Percentiles rank a stretch among this genome's conserved stretches.
These are phyloP conservation scores for Termitomyces sp. DNA, from an alignment of 768 basidiomycete species.

Conservation along the genomic window DNA sequence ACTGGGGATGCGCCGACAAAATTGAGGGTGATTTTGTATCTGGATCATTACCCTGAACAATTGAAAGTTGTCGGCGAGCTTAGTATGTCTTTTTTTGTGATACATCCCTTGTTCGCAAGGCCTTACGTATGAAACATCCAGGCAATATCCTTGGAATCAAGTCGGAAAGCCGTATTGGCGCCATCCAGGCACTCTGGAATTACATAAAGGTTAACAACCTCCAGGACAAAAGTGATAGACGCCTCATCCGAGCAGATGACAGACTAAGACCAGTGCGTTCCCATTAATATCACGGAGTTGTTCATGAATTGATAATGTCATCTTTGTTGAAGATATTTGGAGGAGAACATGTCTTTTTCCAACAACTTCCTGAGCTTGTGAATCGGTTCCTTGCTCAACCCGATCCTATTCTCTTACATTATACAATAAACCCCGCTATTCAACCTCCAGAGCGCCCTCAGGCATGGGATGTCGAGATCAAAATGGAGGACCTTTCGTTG, in stretches of 20 bases:
- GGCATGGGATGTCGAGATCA: constrained; percentile 87
- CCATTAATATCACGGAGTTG: neutral
- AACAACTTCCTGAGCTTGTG: constrained; percentile 77
- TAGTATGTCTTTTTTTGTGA: constrained; percentile 31
- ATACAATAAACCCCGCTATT: constrained; percentile 57
- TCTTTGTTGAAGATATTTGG: constrained; percentile 53
- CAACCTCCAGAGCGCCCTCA: constrained; percentile 64
- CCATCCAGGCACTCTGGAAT: constrained; percentile 84
- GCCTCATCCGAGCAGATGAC: constrained; percentile 64
- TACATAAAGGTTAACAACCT: constrained; percentile 82
- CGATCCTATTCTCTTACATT: constrained; percentile 78
- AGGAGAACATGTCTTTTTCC: constrained; percentile 65
- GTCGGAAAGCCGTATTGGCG: constrained; percentile 78
- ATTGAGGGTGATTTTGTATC: constrained; percentile 76
- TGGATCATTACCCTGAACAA: constrained; percentile 85
- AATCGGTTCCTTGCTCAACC: constrained; percentile 74
- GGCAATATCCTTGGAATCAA: constrained; percentile 69
- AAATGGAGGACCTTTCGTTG: constrained; percentile 71
- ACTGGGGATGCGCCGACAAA: constrained; percentile 76
- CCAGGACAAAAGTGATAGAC: constrained; percentile 78
- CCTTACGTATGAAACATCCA: constrained; percentile 17
- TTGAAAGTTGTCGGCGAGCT: constrained; percentile 77
- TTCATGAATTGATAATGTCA: neutral
- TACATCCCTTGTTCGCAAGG: neutral
- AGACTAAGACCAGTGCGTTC: constrained; percentile 52